A percentile compares a stretch with the other conserved stretches of the same genome.
These are phyloP conservation scores for Leishmania guyanensis DNA, from an alignment of 208 protist species.

Conservation along the genomic window DNA sequence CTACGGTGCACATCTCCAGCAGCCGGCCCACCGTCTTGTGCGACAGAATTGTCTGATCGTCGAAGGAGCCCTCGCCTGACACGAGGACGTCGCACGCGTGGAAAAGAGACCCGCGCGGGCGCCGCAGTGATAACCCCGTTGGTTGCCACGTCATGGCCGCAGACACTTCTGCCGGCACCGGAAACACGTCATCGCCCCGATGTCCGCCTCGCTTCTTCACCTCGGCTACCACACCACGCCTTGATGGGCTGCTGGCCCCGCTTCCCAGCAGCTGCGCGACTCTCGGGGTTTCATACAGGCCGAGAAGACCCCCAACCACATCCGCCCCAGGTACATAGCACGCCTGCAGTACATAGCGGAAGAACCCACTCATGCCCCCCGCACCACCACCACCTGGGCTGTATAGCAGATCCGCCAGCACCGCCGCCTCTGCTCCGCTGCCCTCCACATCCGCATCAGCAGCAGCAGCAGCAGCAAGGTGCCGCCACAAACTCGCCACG, in stretches of 20 bases:
- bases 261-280: neutral
- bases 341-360: slow-evolving; percentile 56
- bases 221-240: neutral
- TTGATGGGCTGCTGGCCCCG: neutral
- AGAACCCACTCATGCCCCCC: slow-evolving; percentile 84
- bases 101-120: slow-evolving; percentile 33
- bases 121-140: neutral
- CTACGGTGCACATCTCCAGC: slow-evolving; percentile 70
- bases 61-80: slow-evolving; percentile 82
- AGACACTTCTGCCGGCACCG: neutral
- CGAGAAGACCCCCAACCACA: slow-evolving; percentile 52
- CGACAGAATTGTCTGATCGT: slow-evolving; percentile 61
- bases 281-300: slow-evolving; percentile 24
- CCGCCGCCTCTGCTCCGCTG: neutral
- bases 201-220: neutral
- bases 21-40: slow-evolving; percentile 76
- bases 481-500: slow-evolving; percentile 35
- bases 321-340: slow-evolving; percentile 60
- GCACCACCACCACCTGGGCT: slow-evolving; percentile 62
- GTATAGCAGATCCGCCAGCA: slow-evolving; percentile 35
- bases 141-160: neutral
- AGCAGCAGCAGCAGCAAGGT: slow-evolving; percentile 4
- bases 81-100: slow-evolving; percentile 45
- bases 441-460: neutral
- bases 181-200: neutral